Percentiles rank a stretch among this genome's conserved stretches.
Evolutionary conservation across 495 filamentous ascomycete species (phyloP).

Genomic region (Penicillium mononematosum): DNA sequence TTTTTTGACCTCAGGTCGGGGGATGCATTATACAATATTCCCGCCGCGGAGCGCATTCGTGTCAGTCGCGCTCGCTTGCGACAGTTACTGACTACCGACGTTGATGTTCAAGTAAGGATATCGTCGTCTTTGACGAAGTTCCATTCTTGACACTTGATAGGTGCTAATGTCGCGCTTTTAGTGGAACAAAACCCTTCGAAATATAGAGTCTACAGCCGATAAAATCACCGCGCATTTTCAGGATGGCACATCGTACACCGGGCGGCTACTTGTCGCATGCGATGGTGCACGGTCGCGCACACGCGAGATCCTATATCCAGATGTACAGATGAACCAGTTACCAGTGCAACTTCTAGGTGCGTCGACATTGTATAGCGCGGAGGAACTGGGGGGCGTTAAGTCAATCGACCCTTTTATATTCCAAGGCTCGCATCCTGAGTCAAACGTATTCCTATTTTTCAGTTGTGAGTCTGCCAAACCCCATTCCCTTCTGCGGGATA

Average conservation of each 20-base stretch:
- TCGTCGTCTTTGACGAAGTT: background rate
- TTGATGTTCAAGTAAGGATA: constrained; percentile 43
- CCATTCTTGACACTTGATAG: no score
- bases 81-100: constrained; percentile 44
- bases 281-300: constrained; percentile 54
- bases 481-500: background rate
- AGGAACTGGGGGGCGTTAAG: constrained; percentile 41
- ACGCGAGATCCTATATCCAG: constrained; percentile 39
- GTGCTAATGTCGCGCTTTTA: constrained; percentile 4
- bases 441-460: constrained; percentile 57
- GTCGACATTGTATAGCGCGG: constrained; percentile 38
- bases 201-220: constrained; percentile 32
- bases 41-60: constrained; percentile 49
- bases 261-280: constrained; percentile 53
- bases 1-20: constrained; percentile 55
- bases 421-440: constrained; percentile 56
- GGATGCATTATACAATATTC: constrained; percentile 45
- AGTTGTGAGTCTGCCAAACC: constrained; percentile 31
- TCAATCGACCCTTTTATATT: constrained; percentile 60
- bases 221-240: constrained; percentile 49
- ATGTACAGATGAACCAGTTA: constrained; percentile 40
- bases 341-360: constrained; percentile 51
- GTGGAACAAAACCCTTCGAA: constrained; percentile 47
- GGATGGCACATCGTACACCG: constrained; percentile 49
- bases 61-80: constrained; percentile 50